Percentiles rank a stretch among this genome's conserved stretches.
Conservation (phyloP, 2,329 filamentous ascomycete genomes). For the Colletotrichum sp. region DNA sequence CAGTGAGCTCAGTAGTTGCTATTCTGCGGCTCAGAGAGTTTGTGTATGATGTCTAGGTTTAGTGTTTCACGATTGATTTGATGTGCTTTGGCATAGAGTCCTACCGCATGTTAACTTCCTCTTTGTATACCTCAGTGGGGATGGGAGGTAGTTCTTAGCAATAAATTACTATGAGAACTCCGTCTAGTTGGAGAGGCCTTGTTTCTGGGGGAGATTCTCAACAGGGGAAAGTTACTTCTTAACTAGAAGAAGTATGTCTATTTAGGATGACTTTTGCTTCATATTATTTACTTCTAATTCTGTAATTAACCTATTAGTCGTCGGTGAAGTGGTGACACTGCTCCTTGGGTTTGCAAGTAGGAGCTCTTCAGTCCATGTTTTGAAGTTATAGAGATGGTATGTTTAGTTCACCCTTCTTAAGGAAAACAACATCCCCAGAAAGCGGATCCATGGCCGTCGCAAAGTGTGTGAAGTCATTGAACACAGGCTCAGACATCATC, state of each 20-base stretch:
- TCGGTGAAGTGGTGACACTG: background rate
- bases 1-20: rapidly evolving
- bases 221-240: background rate
- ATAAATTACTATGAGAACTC: too few relatives aligned
- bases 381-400: background rate
- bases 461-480: slow-evolving; percentile 65
- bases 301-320: background rate
- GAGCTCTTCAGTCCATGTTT: background rate
- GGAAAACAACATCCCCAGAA: background rate
- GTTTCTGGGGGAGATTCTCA: background rate
- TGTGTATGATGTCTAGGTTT: too few relatives aligned
- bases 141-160: rapidly evolving
- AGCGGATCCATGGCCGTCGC: slow-evolving; percentile 60
- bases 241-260: background rate
- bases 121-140: rapidly evolving
- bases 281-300: background rate
- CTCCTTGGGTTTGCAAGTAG: rapidly evolving
- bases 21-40: too few relatives aligned
- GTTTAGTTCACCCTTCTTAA: background rate
- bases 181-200: too few relatives aligned
- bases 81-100: too few relatives aligned
- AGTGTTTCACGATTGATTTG: too few relatives aligned
- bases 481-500: slow-evolving; percentile 56
- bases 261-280: background rate
- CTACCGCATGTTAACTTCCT: too few relatives aligned